Evolutionary conservation across 1,139 yeast genomes (phyloP), one percentile per base, ranked within the genome.

Genomic region (Sugiyamaella paludigena): DNA sequence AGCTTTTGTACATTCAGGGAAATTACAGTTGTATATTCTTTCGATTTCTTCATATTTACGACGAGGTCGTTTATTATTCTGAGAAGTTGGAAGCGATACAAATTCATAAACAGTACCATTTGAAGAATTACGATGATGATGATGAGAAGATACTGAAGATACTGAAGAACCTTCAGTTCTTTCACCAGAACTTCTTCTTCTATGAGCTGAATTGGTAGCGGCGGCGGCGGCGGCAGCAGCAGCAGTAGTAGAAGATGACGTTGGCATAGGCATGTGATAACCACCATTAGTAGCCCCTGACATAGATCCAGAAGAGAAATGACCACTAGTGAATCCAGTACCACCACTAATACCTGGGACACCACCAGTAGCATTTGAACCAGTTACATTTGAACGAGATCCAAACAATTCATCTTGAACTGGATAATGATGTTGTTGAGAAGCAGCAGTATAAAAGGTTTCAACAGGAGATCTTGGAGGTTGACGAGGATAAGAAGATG

Each of bases 21-120:
- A 80, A 43, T 77, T 76, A 63, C 94, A 85, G 42, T 69, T 72
- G 66, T 83, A 85, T 38, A 82, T 69, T 40, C 94, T 73, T 47
- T 81, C 80, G 59, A 85, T 83, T 63, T 85, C 91, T 58, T 81
- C 80, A 58, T 81, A 83, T 40, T 83, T 73, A 52, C 91, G 73
- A 57, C 94, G 73, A 48, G 83, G 83, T 37, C 91, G 69, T 55
- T 73, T 76, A 47, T 64, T 65, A 55, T 60, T 69, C 42, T 58
- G 56, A 11, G 63, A 48, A 2, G 64, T 64, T 6, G 65, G 64
- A 28, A 64, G 45, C 3, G 64, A 59, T 19, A 64, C 65, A 52
- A 63, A 63, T 27, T 63, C 56, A 42, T 60, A 62, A 6, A 60
- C 61, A 2, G 63, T 57, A 31, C 45, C 43, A 15, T 34, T 33